A percentile compares a stretch with the other conserved stretches of the same genome.
These are phyloP conservation scores for Aspergillus leporis DNA, from an alignment of 495 filamentous ascomycete species.

Conservation along the genomic window DNA sequence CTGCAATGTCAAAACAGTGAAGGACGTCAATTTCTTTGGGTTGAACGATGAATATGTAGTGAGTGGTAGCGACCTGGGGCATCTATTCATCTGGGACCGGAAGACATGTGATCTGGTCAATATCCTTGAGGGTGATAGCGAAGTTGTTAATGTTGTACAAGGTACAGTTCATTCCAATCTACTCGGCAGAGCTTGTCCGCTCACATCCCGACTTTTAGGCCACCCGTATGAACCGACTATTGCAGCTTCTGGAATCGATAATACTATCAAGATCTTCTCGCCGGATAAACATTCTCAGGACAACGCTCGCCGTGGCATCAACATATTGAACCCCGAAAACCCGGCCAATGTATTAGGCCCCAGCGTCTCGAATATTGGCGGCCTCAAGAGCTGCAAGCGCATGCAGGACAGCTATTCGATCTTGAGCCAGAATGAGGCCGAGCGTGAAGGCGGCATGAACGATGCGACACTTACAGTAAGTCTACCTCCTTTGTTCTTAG, in stretches of 20 bases:
- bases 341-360: constrained; percentile 33
- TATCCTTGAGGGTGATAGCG: constrained; percentile 69
- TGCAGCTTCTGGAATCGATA: constrained; percentile 71
- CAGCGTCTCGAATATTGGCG: constrained; percentile 28
- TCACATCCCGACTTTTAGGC: constrained; percentile 34
- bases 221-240: constrained; percentile 73
- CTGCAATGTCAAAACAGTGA: constrained; percentile 74
- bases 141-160: constrained; percentile 74
- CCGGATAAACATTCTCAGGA: constrained; percentile 60
- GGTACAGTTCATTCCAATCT: constrained; percentile 33
- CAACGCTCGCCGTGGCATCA: constrained; percentile 55
- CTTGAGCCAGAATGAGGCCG: constrained; percentile 63
- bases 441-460: constrained; percentile 59
- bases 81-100: constrained; percentile 72
- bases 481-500: constrained; percentile 15
- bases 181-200: background rate
- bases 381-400: constrained; percentile 57
- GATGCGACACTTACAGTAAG: constrained; percentile 66
- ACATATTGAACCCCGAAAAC: constrained; percentile 49
- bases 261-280: constrained; percentile 76
- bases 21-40: constrained; percentile 74
- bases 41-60: constrained; percentile 75
- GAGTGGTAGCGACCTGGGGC: constrained; percentile 66
- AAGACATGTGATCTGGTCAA: constrained; percentile 64
- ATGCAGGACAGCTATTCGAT: constrained; percentile 65